Evolutionary conservation across 257 asterid species (phyloP), one percentile per base, ranked within the genome.

Genomic region (Mentha longifolia): DNA sequence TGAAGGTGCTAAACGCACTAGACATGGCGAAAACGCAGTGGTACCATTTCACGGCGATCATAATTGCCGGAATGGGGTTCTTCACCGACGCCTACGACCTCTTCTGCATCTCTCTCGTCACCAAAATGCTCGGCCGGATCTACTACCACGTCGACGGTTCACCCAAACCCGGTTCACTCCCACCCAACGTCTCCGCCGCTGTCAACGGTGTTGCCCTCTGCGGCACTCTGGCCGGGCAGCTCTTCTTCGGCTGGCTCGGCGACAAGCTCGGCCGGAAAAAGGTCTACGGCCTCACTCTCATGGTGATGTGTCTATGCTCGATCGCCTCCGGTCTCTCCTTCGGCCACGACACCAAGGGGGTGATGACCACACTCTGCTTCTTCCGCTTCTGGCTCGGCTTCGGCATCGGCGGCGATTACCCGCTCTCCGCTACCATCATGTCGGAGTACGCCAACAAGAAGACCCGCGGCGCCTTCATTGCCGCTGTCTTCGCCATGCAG

Each of bases 61-160:
- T 84, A 25, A 74, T 84, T 7, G 83, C 86, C 7, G 89, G 89
- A 13, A 84, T 84, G 89, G 89, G 89, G 0, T 84, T 84, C 41
- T 84, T 84, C 83, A 84, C 85, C 7, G 89, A 84, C 52, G 86
- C 88, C 25, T 81, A 81, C 42, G 86, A 84, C 42, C 85, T 84
- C 31, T 84, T 84, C 67, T 81, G 86, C 81, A 81, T 84, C 33
- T 81, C 86, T 11, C 88, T 84, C 31, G 86, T 81, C 33, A 84
- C 89, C 2, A 81, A 82, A 14, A 61, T 84, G 81, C 83, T 84
- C 31, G 85, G 89, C 51, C 86, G 86, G 7, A 79, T 82, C n/a
- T 78, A 68, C 73, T 82, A 82, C 72, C 69, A 67, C 54, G 68
- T 67, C 39, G 79, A 70, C 0, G 84, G 85, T 50, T 35, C 85